phyloP scores from a whole-genome alignment of 331 rosid species.

The Arachis monticola region DNA sequence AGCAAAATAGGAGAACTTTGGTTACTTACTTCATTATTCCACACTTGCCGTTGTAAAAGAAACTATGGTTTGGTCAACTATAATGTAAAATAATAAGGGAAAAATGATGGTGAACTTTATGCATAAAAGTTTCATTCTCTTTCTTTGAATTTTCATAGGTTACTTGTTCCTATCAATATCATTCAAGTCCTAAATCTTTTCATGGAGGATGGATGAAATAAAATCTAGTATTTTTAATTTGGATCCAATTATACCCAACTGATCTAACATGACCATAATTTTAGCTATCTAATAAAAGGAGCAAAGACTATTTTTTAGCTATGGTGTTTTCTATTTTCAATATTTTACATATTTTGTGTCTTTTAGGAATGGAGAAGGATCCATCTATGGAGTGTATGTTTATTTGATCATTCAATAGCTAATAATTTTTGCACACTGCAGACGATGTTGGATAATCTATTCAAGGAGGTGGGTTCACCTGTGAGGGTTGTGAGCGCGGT shows the following conservation, averaged over 20 bases:
- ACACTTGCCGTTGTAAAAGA: not conserved
- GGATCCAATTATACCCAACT: no score
- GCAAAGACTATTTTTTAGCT: not conserved
- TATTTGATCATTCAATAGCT: constrained; percentile 27
- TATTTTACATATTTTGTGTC: not conserved
- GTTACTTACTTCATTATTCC: not conserved
- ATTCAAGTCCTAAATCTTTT: constrained; percentile 2
- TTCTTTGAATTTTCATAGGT: not conserved
- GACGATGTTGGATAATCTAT: constrained; percentile 70
- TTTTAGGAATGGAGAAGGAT: constrained; percentile 28
- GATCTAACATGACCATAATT: no score
- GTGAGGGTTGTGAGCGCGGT: constrained; percentile 69
- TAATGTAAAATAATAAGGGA: constrained; percentile 6
- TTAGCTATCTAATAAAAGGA: not conserved
- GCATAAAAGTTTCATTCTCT: constrained; percentile 5
- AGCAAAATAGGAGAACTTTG: constrained; percentile 3
- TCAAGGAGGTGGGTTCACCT: constrained; percentile 82
- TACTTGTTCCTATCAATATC: not conserved
- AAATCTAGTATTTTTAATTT: no score
- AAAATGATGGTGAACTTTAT: not conserved
- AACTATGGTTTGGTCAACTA: not conserved
- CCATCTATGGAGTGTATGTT: constrained; percentile 4
- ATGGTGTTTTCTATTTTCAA: not conserved
- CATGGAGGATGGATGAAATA: constrained; percentile 11
- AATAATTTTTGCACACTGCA: constrained; percentile 44